Base-by-base conservation (phyloP, 78 protist genomes). In the Cavenderia fasciculata region DNA sequence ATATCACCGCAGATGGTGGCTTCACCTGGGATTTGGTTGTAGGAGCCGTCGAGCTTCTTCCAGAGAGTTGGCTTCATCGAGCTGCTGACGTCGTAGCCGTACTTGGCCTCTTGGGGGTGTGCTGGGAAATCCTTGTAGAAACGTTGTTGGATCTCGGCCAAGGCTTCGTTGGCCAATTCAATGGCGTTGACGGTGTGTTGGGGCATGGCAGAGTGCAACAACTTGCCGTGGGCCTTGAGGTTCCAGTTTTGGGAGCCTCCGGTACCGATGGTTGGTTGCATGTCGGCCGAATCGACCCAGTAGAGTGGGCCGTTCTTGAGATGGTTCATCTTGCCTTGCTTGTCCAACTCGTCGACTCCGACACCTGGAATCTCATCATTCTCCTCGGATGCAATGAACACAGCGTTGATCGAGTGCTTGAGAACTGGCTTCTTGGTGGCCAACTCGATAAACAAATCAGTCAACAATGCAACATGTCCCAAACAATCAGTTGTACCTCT, bases 401-500 rank as follows among this genome's bases (percentile, higher is more conserved):
- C 95, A 46, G 95, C 95, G 43, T 38, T 34, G 0, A 93, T 52
- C 16, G 88, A 47, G 14, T 59, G 65, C 16, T 86, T 73, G 12
- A 93, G 71, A 7, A 14, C 38, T 43, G 87, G 75, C 38, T 74
- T 85, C 23, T 68, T 43, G 1, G 90, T 76, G 6, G 95, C 90
- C 21, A 92, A 59, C 71, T 79, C 41, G 41, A 74, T 61, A 16
- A 74, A 72, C 38, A 82, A 54, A 33, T 86, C 86, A 14, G 87
- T 75, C n/a, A 86, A 33, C n/a, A 86, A 34, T 19, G 87, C 87
- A 41, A 82, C 90, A 44, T 82, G 94, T 18, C 94, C 96, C n/a
- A 94, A 82, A 61, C 96, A 94, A 66, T 93, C 95, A n/a, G 96
- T 89, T 14, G 93, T 82, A 59, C 96, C 96, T 40, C 96, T 71